Base-by-base conservation (phyloP, 1,284 basidiomycete genomes). In the Puccinia coronata region DNA sequence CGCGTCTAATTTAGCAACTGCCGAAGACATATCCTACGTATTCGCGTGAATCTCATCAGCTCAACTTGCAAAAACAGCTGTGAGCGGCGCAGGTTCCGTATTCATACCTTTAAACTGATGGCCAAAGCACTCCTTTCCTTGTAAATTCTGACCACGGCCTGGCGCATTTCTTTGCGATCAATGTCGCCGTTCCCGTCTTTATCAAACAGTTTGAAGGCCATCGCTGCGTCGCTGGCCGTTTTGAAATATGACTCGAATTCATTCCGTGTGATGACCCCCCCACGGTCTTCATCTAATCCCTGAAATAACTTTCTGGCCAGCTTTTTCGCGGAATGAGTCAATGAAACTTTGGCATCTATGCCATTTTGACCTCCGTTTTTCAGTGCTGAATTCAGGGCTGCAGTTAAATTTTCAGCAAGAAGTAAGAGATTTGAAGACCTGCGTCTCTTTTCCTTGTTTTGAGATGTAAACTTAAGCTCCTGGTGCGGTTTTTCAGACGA, bases 161-260 rank as follows among this genome's bases (percentile, higher is more conserved):
- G 91, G 65, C 93, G 90, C 92, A 94, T 94, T 87, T 94, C 93
- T 47, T 88, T 88, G 86, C 91, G 93, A n/a, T 88, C 89, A 80
- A 94, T 92, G 84, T 94, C 92, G 16, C 92, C 93, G 84, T 94
- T 94, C n/a, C 89, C 90, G 84, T 94, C 93, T 84, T 92, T 92
- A 85, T 94, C 93, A 83, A 94, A 94, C 8, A 93, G 84, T 25
- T 88, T 87, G 83, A 94, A 94, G 0, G 92, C 93, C 36, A 89
- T 84, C 83, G 91, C 90, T 47, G 93, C 93, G 84, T 94, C 92
- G 18, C 89, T 87, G 53, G 90, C 90, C 0, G 90, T 89, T 74
- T 89, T 89, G 86, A 94, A 94, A 85, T 93, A 94, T 0, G 92
- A 92, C 90, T 83, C 43, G 82, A 83, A 84, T 61, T 70, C 43